A percentile compares a stretch with the other conserved stretches of the same genome.
These are phyloP conservation scores for Diaporthe sp. DNA, from an alignment of 2,329 filamentous ascomycete genomes.

Conservation along the genomic window DNA sequence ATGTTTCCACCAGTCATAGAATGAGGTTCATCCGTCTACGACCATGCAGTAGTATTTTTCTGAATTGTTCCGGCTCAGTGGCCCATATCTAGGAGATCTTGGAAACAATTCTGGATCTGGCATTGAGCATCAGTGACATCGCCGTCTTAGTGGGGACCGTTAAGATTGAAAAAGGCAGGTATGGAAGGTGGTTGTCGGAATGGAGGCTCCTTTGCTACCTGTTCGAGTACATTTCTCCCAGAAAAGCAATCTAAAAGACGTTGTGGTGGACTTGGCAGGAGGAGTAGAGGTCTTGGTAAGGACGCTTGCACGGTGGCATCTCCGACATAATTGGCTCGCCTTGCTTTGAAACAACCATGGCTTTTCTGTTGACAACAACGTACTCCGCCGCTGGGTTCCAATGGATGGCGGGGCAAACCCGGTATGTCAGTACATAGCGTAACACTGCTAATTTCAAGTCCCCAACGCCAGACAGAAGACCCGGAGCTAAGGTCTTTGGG, in stretches of 20 bases:
- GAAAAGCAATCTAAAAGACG: constrained; percentile 19
- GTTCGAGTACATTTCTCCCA: constrained; percentile 5
- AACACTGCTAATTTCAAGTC: constrained; percentile 4
- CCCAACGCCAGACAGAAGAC: constrained; percentile 5
- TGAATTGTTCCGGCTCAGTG: neutral
- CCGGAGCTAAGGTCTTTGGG: neutral
- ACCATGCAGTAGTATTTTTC: neutral
- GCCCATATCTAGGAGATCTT: neutral
- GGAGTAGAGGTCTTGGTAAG: constrained; percentile 19
- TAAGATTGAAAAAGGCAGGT: constrained; percentile 9
- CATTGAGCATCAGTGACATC: constrained; percentile 9
- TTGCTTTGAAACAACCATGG: constrained; percentile 14
- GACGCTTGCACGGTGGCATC: neutral
- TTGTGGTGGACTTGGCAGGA: constrained; percentile 23
- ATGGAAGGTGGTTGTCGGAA: constrained; percentile 5
- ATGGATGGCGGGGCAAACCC: neutral
- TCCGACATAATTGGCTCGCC: neutral
- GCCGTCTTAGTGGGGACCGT: neutral
- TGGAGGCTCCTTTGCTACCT: constrained; percentile 9
- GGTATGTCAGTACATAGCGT: constrained; percentile 7
- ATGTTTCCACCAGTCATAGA: constrained; percentile 19
- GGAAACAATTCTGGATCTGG: neutral
- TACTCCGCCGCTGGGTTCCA: neutral
- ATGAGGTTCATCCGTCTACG: neutral
- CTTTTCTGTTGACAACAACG: neutral